Conservation (phyloP, 1,139 yeast genomes). For the Debaryomycetaceae sp. region DNA sequence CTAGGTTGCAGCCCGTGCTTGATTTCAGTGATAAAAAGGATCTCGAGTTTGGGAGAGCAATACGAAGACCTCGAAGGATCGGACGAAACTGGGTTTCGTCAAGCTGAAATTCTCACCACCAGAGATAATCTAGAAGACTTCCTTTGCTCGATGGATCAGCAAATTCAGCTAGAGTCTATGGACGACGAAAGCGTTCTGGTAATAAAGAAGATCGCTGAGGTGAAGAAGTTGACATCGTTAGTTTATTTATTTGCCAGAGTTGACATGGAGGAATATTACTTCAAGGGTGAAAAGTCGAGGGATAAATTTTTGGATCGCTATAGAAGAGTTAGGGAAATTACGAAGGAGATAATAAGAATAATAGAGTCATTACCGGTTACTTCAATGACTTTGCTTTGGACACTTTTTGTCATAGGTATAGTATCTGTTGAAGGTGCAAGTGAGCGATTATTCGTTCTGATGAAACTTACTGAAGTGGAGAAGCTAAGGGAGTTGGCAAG, state of each 20-base stretch:
- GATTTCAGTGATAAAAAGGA: conserved; percentile 27
- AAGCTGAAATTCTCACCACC: conserved; percentile 11
- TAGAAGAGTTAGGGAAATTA: conserved; percentile 10
- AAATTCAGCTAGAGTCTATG: conserved; percentile 11
- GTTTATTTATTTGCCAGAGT: conserved; percentile 31
- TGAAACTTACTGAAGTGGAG: conserved; percentile 27
- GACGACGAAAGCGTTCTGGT: conserved; percentile 9
- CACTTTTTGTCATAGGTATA: conserved; percentile 32
- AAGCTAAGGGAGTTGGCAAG: conserved; percentile 29
- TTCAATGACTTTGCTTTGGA: conserved; percentile 36
- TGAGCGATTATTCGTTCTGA: conserved; percentile 31
- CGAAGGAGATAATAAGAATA: conserved; percentile 15
- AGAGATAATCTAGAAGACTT: conserved; percentile 14
- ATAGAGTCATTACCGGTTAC: conserved; percentile 18
- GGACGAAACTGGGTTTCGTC: not conserved
- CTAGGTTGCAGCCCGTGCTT: conserved; percentile 36
- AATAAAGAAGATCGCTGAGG: conserved; percentile 26
- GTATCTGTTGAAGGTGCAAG: conserved; percentile 26
- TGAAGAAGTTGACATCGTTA: conserved; percentile 28
- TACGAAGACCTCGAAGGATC: conserved; percentile 24
- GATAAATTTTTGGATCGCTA: conserved; percentile 7
- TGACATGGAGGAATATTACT: conserved; percentile 17
- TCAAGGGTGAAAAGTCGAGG: conserved; percentile 5
- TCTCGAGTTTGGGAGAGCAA: conserved; percentile 30
- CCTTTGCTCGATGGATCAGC: conserved; percentile 18